Conservation (phyloP, 164 flowering plant species). For the Tinospora cordifolia region DNA sequence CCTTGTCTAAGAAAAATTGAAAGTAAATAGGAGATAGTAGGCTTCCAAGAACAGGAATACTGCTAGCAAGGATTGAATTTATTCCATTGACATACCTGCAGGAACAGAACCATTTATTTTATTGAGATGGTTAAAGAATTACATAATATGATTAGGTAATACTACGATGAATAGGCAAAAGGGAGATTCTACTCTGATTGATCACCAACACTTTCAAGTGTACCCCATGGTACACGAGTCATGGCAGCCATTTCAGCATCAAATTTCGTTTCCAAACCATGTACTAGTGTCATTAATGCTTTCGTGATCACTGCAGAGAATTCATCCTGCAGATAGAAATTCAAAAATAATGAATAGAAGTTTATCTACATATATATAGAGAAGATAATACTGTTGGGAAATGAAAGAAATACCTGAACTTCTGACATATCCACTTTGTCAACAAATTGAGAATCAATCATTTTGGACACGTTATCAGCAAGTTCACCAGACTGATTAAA, state of each 20-base stretch:
- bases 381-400: not conserved
- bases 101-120: slow-evolving; percentile 5
- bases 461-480: slow-evolving; percentile 84
- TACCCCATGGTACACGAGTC: slow-evolving; percentile 97
- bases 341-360: not conserved
- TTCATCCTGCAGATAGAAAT: slow-evolving; percentile 65
- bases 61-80: slow-evolving; percentile 69
- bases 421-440: slow-evolving; percentile 88
- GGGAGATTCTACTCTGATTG: slow-evolving; percentile 75
- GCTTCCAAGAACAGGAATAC: slow-evolving; percentile 85
- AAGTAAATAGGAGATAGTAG: slow-evolving; percentile 83
- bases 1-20: slow-evolving; percentile 97
- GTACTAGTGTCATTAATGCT: slow-evolving; percentile 80
- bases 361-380: no score
- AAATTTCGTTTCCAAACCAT: slow-evolving; percentile 91
- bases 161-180: not conserved
- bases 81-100: slow-evolving; percentile 88
- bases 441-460: slow-evolving; percentile 67
- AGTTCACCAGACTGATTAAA: slow-evolving; percentile 71
- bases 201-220: slow-evolving; percentile 98
- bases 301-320: slow-evolving; percentile 86
- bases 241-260: slow-evolving; percentile 96
- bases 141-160: not conserved
- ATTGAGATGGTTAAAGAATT: not conserved
- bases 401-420: slow-evolving; percentile 57